These are phyloP conservation scores for Combretum micranthum DNA, from an alignment of 345 rosid genomes.

Conservation along the genomic window DNA sequence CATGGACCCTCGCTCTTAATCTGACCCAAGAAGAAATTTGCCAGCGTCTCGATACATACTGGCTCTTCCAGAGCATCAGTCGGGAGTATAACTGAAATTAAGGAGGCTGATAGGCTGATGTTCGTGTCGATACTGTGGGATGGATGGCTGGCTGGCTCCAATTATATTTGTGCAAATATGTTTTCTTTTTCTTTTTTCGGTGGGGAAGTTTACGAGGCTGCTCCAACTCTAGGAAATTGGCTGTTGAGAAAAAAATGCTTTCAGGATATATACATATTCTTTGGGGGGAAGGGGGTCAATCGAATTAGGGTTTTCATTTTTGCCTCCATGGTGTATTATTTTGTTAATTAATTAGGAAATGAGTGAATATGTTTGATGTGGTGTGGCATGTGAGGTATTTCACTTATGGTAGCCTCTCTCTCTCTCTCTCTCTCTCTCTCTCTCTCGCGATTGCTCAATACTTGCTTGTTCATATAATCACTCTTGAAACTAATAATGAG, in stretches of 20 bases:
- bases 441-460: no score
- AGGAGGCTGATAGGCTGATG: no score
- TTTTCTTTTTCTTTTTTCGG: background rate
- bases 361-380: no score
- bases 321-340: conserved; percentile 43
- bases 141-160: conserved; percentile 6
- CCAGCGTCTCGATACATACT: no score
- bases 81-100: no score
- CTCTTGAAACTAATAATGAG: no score
- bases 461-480: no score
- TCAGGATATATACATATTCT: conserved; percentile 50
- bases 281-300: conserved; percentile 41
- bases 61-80: no score
- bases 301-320: conserved; percentile 18
- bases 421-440: no score
- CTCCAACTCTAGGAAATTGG: conserved; percentile 25
- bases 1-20: background rate
- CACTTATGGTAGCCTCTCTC: no score
- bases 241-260: conserved; percentile 15
- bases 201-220: conserved; percentile 10
- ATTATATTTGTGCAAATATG: conserved; percentile 15
- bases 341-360: conserved; percentile 25
- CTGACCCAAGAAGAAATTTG: no score
- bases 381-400: no score
- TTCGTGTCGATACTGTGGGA: background rate